Conservation (phyloP, 2,329 filamentous ascomycete species). For the Penicillium psychrosexuale region DNA sequence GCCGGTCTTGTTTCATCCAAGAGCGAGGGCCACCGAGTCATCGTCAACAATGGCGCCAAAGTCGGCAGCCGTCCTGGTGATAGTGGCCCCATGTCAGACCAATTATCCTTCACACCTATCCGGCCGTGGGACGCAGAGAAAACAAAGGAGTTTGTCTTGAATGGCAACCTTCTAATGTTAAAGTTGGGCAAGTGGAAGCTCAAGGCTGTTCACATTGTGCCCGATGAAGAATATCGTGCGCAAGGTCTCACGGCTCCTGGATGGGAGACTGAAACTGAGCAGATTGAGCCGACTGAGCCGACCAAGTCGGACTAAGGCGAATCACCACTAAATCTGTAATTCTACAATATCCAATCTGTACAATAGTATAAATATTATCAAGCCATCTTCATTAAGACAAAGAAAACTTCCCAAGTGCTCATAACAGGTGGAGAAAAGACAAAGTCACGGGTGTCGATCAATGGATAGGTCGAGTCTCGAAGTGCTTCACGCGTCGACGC, state of each 20-base stretch:
- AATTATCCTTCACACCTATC: conserved; percentile 51
- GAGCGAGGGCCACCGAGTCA: conserved; percentile 52
- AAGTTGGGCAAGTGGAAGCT: conserved; percentile 60
- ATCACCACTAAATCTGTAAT: conserved; percentile 7
- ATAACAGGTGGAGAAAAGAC: background rate
- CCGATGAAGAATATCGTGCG: conserved; percentile 52
- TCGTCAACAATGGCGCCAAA: conserved; percentile 50
- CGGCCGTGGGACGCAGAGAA: conserved; percentile 42
- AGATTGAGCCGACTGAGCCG: conserved; percentile 6
- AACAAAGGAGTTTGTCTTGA: conserved; percentile 50
- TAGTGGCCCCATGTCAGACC: conserved; percentile 42
- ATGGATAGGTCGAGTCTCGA: conserved; percentile 11
- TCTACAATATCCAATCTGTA: conserved; percentile 10
- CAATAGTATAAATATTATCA: conserved; percentile 8
- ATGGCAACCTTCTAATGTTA: conserved; percentile 53
- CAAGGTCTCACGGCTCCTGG: conserved; percentile 49
- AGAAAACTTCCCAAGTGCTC: background rate
- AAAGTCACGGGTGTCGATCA: conserved; percentile 4
- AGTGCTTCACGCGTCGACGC: conserved; percentile 41
- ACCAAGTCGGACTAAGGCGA: conserved; percentile 2
- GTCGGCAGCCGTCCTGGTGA: conserved; percentile 45
- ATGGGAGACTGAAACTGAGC: conserved; percentile 39
- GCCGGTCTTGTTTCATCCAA: conserved; percentile 52
- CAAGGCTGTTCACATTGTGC: conserved; percentile 54
- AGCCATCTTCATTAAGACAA: background rate